Conservation (phyloP, 495 filamentous ascomycete genomes). For the Aspergillus cristatus region DNA sequence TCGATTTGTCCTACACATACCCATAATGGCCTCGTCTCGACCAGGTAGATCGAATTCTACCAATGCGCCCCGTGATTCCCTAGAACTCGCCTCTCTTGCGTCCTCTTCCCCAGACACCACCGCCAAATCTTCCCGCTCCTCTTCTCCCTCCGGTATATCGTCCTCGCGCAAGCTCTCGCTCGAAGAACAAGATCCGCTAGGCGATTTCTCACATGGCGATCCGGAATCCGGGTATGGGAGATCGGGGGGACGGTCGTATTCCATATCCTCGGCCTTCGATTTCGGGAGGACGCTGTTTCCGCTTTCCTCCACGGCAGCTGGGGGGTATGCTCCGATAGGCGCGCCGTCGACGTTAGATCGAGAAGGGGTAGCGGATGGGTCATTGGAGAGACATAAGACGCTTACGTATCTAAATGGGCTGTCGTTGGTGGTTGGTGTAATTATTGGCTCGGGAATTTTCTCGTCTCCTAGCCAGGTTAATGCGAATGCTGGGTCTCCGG, state of each 20-base stretch:
- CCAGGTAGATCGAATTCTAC: constrained; percentile 21
- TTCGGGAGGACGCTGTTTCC: constrained; percentile 87
- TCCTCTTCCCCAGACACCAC: constrained; percentile 55
- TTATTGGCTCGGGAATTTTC: constrained; percentile 98
- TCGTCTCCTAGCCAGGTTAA: constrained; percentile 93
- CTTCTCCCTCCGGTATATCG: constrained; percentile 75
- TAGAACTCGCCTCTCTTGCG: constrained; percentile 91
- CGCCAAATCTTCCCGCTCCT: constrained; percentile 51
- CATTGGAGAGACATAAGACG: constrained; percentile 89
- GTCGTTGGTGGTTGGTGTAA: constrained; percentile 80
- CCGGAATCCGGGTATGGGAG: constrained; percentile 38
- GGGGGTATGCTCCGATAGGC: constrained; percentile 74
- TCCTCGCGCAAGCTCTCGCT: constrained; percentile 89
- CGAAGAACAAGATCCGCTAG: constrained; percentile 73
- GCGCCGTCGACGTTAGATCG: constrained; percentile 50
- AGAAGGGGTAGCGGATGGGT: constrained; percentile 39
- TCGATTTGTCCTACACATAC: constrained; percentile 14
- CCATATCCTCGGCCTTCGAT: constrained; percentile 86
- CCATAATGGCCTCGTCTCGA: constrained; percentile 22
- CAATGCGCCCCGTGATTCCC: constrained; percentile 65
- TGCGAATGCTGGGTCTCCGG: constrained; percentile 82
- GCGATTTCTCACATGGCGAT: constrained; percentile 37
- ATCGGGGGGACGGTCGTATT: constrained; percentile 60
- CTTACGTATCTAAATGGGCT: constrained; percentile 90
- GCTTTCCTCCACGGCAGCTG: constrained; percentile 71